Percentiles rank a stretch among this genome's conserved stretches.
Evolutionary conservation across 1,139 yeast species (phyloP).

Genomic region (Candida mesenterica): DNA sequence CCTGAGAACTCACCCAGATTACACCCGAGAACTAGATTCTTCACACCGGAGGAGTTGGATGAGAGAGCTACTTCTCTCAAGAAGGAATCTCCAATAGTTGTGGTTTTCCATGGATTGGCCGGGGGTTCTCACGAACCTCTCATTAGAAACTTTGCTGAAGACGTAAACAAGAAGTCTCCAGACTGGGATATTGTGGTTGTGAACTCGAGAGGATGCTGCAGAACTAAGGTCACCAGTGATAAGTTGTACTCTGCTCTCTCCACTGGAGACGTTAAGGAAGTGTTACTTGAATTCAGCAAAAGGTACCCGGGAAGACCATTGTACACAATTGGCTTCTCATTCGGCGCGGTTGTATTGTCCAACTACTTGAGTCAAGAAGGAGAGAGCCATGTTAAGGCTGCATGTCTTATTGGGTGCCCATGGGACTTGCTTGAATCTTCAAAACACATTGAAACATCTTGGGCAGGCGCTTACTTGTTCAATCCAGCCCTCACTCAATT

Average conservation of each 20-base stretch:
- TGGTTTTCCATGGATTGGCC: conserved; percentile 79
- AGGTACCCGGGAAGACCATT: conserved; percentile 71
- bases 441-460: conserved; percentile 47
- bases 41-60: conserved; percentile 43
- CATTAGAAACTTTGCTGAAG: conserved; percentile 60
- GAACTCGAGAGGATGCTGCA: conserved; percentile 84
- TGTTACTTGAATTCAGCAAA: conserved; percentile 49
- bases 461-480: conserved; percentile 62
- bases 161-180: conserved; percentile 24
- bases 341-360: conserved; percentile 62
- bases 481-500: conserved; percentile 66
- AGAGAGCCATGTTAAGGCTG: conserved; percentile 54
- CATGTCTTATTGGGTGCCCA: conserved; percentile 48
- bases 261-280: conserved; percentile 69
- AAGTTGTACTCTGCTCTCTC: conserved; percentile 72
- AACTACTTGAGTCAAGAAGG: conserved; percentile 55
- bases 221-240: conserved; percentile 75
- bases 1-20: conserved; percentile 71
- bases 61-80: conserved; percentile 26
- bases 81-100: conserved; percentile 55
- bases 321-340: conserved; percentile 78
- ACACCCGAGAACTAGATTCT: conserved; percentile 76
- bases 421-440: conserved; percentile 38
- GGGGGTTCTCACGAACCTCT: conserved; percentile 93
- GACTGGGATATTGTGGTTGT: conserved; percentile 66